A percentile compares a stretch with the other conserved stretches of the same genome.
Conservation (phyloP, 2,329 filamentous ascomycete genomes). For the Curvularia spicifera region DNA sequence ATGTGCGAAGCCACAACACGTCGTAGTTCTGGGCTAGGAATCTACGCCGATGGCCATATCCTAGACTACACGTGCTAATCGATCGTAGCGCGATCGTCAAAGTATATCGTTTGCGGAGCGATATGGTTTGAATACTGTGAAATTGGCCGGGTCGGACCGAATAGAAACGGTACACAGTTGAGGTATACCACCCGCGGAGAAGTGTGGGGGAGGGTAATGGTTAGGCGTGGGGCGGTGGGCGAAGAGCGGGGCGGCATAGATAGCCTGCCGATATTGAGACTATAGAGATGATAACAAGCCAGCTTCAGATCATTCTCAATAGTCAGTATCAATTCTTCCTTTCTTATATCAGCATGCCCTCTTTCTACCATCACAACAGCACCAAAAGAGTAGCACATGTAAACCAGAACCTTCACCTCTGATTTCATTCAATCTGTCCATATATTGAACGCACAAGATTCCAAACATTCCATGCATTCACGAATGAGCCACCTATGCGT, state of each 20-base stretch:
- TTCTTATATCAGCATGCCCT: not conserved
- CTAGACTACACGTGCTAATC: not conserved
- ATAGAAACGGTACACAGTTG: not conserved
- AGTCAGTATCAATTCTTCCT: not conserved
- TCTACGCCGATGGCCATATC: not conserved
- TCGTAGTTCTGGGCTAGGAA: not conserved
- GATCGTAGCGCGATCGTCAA: not conserved
- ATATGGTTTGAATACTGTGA: not conserved
- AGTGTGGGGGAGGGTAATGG: not conserved
- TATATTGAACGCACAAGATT: not conserved
- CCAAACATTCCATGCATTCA: not conserved
- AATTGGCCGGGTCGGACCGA: constrained; percentile 2
- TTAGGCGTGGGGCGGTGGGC: not conserved
- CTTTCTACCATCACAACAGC: not conserved
- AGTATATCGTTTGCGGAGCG: not conserved
- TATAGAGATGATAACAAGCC: not conserved
- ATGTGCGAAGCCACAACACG: not conserved
- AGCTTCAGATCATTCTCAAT: not conserved
- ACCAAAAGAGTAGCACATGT: not conserved
- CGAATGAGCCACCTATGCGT: not conserved
- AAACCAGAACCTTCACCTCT: not conserved
- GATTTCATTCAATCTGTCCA: not conserved
- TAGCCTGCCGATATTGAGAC: not conserved
- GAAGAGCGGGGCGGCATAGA: not conserved
- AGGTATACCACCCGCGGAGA: not conserved